These are phyloP conservation scores for Claviceps quebecensis DNA, from an alignment of 2,329 filamentous ascomycete genomes.

Conservation along the genomic window DNA sequence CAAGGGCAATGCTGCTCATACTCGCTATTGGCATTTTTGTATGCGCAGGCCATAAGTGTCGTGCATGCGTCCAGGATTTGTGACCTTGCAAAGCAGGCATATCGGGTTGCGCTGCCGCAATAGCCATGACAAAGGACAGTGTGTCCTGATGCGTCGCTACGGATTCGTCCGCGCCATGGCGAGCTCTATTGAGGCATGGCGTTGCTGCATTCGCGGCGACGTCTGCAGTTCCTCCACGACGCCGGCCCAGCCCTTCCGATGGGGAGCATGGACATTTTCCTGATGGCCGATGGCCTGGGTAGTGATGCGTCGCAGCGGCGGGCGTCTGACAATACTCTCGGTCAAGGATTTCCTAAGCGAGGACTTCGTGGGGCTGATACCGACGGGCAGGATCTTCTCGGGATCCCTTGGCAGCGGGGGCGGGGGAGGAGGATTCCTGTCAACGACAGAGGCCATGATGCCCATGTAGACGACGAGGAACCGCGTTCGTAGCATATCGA, in stretches of 20 bases:
- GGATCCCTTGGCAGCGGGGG: constrained; percentile 17
- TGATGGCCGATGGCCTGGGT: constrained; percentile 40
- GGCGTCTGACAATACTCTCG: constrained; percentile 30
- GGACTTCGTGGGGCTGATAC: constrained; percentile 18
- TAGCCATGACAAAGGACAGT: background rate
- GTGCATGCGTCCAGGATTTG: background rate
- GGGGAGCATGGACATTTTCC: constrained; percentile 30
- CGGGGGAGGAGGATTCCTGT: constrained; percentile 20
- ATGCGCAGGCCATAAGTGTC: background rate
- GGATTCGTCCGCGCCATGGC: constrained; percentile 29
- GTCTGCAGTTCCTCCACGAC: constrained; percentile 49
- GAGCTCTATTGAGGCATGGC: constrained; percentile 48
- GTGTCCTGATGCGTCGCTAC: background rate
- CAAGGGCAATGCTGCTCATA: constrained; percentile 3
- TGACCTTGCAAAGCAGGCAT: background rate
- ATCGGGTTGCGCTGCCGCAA: background rate
- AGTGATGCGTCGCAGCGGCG: constrained; percentile 37
- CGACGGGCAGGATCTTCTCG: constrained; percentile 20
- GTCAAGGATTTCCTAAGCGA: constrained; percentile 26
- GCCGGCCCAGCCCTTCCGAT: constrained; percentile 45
- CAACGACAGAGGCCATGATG: constrained; percentile 29
- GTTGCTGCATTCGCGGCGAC: constrained; percentile 45
- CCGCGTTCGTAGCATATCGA: constrained; percentile 49
- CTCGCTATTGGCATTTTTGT: background rate
- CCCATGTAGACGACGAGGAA: constrained; percentile 52